These are phyloP conservation scores for Apiotrichum sp. DNA, from an alignment of 1,284 basidiomycete genomes.

Conservation along the genomic window DNA sequence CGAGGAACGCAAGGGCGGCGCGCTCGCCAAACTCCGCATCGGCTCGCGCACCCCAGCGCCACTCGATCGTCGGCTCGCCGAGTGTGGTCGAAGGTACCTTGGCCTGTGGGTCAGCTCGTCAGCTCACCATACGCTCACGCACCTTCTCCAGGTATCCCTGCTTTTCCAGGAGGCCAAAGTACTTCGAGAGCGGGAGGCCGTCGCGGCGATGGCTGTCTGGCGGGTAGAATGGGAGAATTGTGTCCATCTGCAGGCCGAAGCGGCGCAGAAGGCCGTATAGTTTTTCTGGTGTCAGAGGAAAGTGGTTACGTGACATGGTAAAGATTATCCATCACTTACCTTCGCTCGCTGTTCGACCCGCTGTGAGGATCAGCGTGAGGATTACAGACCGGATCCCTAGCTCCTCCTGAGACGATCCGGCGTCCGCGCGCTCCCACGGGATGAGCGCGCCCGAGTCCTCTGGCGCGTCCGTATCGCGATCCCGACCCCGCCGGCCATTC, in stretches of 20 bases:
- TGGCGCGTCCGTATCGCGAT: too few relatives aligned
- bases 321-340: too few relatives aligned
- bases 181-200: constrained; percentile 37
- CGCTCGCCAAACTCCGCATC: constrained; percentile 43
- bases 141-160: constrained; percentile 44
- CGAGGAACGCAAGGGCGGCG: constrained; percentile 39
- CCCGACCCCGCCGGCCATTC: too few relatives aligned
- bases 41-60: constrained; percentile 41
- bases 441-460: constrained; percentile 40
- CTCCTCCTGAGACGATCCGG: constrained; percentile 16
- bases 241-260: constrained; percentile 35
- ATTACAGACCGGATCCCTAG: constrained; percentile 43
- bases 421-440: constrained; percentile 42
- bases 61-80: constrained; percentile 19
- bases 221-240: constrained; percentile 33
- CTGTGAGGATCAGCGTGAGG: constrained; percentile 38
- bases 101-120: too few relatives aligned
- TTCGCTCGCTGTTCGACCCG: constrained; percentile 32
- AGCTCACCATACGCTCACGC: neutral
- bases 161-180: constrained; percentile 35
- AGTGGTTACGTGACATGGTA: too few relatives aligned
- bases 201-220: constrained; percentile 19
- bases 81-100: too few relatives aligned
- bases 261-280: constrained; percentile 32
- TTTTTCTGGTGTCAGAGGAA: constrained; percentile 6